Percentiles rank a stretch among this genome's conserved stretches.
Evolutionary conservation across 176 grass and related monocot genomes (phyloP).

Genomic region (Triticum dicoccoides): DNA sequence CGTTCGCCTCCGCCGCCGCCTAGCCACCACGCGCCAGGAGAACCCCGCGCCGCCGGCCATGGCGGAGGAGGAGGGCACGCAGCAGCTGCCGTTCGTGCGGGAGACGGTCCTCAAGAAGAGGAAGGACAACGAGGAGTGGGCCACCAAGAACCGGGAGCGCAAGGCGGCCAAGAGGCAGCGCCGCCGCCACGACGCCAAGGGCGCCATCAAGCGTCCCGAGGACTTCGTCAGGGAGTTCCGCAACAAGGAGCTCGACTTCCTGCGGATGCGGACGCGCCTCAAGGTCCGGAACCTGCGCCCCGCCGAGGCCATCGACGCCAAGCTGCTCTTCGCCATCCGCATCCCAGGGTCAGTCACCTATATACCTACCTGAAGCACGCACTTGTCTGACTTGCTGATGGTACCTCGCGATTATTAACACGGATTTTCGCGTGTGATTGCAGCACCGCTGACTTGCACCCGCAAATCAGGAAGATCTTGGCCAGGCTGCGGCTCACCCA

Average conservation of each 20-base stretch:
- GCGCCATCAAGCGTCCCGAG: slow-evolving; percentile 68
- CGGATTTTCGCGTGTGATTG: background rate
- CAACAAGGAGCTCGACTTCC: slow-evolving; percentile 76
- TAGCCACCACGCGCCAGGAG: background rate
- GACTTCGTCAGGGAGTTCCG: slow-evolving; percentile 85
- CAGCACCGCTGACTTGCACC: slow-evolving; percentile 74
- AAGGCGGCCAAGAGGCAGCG: slow-evolving; percentile 44
- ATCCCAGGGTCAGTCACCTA: slow-evolving; percentile 63
- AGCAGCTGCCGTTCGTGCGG: slow-evolving; percentile 49
- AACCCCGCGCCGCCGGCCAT: slow-evolving; percentile 15
- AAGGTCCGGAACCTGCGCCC: slow-evolving; percentile 52
- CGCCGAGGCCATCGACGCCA: slow-evolving; percentile 42
- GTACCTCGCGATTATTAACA: background rate
- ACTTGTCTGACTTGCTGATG: background rate
- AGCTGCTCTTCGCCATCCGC: slow-evolving; percentile 80
- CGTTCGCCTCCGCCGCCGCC: background rate
- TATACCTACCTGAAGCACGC: background rate
- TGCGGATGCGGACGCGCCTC: slow-evolving; percentile 64
- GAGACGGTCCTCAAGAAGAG: slow-evolving; percentile 90
- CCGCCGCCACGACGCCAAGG: slow-evolving; percentile 39
- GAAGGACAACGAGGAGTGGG: slow-evolving; percentile 86
- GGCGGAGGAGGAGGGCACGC: slow-evolving; percentile 50
- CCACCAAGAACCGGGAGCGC: slow-evolving; percentile 60
- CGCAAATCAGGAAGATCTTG: slow-evolving; percentile 60
- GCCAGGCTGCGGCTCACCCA: slow-evolving; percentile 54